Percentiles rank a stretch among this genome's conserved stretches.
phyloP scores from a whole-genome alignment of 768 basidiomycete species.

The Amanita brunnescens region DNA sequence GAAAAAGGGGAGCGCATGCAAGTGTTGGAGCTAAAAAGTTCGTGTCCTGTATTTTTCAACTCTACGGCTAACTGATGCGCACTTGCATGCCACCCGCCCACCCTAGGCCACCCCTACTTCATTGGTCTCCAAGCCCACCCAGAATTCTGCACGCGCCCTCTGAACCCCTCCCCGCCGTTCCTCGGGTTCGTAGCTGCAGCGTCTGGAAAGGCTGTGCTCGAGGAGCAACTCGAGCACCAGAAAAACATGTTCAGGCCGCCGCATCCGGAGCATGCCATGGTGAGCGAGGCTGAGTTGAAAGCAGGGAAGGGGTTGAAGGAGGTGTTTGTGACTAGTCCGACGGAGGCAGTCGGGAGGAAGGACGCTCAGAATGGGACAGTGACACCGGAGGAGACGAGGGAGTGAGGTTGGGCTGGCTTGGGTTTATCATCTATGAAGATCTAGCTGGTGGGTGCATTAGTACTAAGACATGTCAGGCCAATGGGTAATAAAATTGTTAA shows the following conservation, averaged over 20 bases:
- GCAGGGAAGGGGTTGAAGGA: constrained; percentile 13
- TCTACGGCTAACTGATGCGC: not conserved
- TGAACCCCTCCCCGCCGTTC: constrained; percentile 97
- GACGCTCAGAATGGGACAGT: too few species aligned
- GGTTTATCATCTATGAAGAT: too few species aligned
- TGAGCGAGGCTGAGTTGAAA: constrained; percentile 52
- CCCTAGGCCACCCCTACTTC: constrained; percentile 86
- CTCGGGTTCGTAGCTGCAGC: constrained; percentile 91
- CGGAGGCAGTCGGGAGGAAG: not conserved
- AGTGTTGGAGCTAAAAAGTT: constrained; percentile 78
- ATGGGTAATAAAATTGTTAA: too few species aligned
- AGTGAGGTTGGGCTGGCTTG: not conserved
- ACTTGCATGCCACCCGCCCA: not conserved
- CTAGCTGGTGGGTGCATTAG: too few species aligned
- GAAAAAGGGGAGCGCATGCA: constrained; percentile 98
- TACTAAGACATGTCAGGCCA: too few species aligned
- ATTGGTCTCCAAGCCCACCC: constrained; percentile 94
- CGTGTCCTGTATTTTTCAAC: constrained; percentile 17
- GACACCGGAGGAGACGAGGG: constrained; percentile 3
- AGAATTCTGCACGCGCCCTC: constrained; percentile 95
- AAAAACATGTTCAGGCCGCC: constrained; percentile 55
- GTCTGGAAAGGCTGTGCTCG: constrained; percentile 38
- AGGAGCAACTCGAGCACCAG: constrained; percentile 69
- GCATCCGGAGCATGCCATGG: constrained; percentile 69
- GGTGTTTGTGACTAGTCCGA: constrained; percentile 14